Percentiles rank a stretch among this genome's conserved stretches.
Evolutionary conservation across 1,284 basidiomycete species (phyloP).

Genomic region (Porogramme epimiltina): DNA sequence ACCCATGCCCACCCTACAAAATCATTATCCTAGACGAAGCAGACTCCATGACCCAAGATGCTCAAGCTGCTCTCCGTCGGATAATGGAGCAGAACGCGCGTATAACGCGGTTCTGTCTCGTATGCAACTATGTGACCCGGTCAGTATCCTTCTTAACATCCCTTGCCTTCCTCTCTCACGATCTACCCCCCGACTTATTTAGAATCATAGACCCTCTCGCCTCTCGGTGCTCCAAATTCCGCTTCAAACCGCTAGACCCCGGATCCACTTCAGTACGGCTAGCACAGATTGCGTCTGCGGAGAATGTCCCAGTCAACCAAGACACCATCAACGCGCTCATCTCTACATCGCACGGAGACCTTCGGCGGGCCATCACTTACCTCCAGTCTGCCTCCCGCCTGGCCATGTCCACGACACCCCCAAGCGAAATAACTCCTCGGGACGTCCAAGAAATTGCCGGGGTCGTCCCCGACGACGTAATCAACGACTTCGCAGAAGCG

Average conservation of each 20-base stretch:
- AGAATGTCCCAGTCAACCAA: constrained; percentile 52
- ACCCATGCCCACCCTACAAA: constrained; percentile 98
- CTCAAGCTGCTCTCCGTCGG: constrained; percentile 91
- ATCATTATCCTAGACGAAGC: constrained; percentile 99
- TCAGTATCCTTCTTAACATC: constrained; percentile 36
- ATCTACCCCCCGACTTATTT: not conserved
- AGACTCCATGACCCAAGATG: constrained; percentile 99
- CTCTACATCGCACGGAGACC: constrained; percentile 85
- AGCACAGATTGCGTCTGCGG: constrained; percentile 74
- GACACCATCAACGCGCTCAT: constrained; percentile 76
- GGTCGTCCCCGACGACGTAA: constrained; percentile 80
- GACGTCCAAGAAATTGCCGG: constrained; percentile 98
- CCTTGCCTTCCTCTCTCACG: not conserved
- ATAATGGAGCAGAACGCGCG: constrained; percentile 99
- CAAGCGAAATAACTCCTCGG: constrained; percentile 68
- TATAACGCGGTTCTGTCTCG: constrained; percentile 97
- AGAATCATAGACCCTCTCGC: constrained; percentile 99
- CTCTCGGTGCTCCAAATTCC: constrained; percentile 99
- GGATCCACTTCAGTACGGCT: constrained; percentile 79
- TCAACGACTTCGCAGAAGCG: constrained; percentile 69
- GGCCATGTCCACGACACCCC: constrained; percentile 67
- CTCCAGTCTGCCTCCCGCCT: constrained; percentile 94
- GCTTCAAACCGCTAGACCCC: constrained; percentile 91
- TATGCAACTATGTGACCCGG: constrained; percentile 99
- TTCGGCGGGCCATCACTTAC: constrained; percentile 98